Percentiles rank a stretch among this genome's conserved stretches.
phyloP scores from a whole-genome alignment of 2,329 filamentous ascomycete genomes.

The Penicillium sp. region DNA sequence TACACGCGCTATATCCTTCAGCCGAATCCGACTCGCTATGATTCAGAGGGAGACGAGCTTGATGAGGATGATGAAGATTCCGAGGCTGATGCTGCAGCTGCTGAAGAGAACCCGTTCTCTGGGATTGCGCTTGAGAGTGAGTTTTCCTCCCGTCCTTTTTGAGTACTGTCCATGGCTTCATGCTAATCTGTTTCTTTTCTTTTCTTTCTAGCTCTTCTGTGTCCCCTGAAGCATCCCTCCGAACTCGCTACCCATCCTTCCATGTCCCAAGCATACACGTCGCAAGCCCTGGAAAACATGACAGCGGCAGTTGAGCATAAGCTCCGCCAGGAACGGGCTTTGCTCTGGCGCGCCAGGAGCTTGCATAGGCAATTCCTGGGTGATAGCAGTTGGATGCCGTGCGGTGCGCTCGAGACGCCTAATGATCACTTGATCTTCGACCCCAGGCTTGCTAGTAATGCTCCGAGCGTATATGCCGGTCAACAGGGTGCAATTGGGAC shows the following conservation, averaged over 20 bases:
- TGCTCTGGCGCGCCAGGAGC: conserved; percentile 57
- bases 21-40: conserved; percentile 58
- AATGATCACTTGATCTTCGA: conserved; percentile 51
- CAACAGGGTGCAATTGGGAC: conserved; percentile 18
- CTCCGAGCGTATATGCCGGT: conserved; percentile 12
- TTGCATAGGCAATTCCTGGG: conserved; percentile 59
- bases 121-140: conserved; percentile 57
- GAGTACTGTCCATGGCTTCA: background rate
- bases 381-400: conserved; percentile 60
- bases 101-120: conserved; percentile 61
- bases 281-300: conserved; percentile 58
- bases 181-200: conserved; percentile 12
- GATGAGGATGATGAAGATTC: conserved; percentile 58
- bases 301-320: conserved; percentile 56
- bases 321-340: conserved; percentile 56
- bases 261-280: conserved; percentile 58
- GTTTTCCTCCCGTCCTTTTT: conserved; percentile 16
- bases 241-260: conserved; percentile 60
- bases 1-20: conserved; percentile 60
- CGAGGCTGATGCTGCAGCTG: conserved; percentile 56
- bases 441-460: conserved; percentile 27
- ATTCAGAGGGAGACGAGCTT: conserved; percentile 63
- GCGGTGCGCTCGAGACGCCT: conserved; percentile 51
- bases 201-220: conserved; percentile 51
- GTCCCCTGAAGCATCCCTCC: conserved; percentile 61